Percentiles rank a stretch among this genome's conserved stretches.
These are phyloP conservation scores for Trichoderma gracile DNA, from an alignment of 2,329 filamentous ascomycete species.

Conservation along the genomic window DNA sequence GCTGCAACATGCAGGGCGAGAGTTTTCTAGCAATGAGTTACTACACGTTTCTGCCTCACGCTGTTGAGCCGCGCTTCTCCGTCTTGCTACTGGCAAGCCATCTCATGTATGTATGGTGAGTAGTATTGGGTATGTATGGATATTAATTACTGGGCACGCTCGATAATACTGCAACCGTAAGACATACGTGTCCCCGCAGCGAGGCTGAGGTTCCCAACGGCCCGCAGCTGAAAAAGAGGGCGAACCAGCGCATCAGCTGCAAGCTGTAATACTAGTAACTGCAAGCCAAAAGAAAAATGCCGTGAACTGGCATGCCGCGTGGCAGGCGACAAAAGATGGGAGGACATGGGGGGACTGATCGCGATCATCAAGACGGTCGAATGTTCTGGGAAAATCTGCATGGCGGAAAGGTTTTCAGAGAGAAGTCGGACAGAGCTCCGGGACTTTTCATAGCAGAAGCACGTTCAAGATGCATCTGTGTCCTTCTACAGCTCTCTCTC, in stretches of 20 bases:
- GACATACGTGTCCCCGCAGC: constrained; percentile 21
- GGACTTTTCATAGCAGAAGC: no score
- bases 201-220: background rate
- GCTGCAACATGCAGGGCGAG: background rate
- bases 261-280: background rate
- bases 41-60: background rate
- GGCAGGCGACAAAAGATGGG: no score
- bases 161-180: background rate
- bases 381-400: no score
- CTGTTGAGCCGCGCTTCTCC: no score
- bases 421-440: no score
- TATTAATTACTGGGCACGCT: no score
- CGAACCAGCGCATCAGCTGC: constrained; percentile 22
- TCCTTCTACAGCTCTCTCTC: background rate
- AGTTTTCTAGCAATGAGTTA: no score
- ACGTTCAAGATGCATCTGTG: no score
- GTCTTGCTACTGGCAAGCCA: background rate
- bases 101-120: background rate
- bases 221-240: constrained; percentile 10
- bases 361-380: no score
- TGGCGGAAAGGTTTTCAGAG: no score
- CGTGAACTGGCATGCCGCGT: background rate
- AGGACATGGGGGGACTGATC: no score
- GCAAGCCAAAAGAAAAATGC: constrained; percentile 2
- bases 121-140: no score